These are phyloP conservation scores for Patellifolia procumbens DNA, from an alignment of 179 eudicot species.

Conservation along the genomic window DNA sequence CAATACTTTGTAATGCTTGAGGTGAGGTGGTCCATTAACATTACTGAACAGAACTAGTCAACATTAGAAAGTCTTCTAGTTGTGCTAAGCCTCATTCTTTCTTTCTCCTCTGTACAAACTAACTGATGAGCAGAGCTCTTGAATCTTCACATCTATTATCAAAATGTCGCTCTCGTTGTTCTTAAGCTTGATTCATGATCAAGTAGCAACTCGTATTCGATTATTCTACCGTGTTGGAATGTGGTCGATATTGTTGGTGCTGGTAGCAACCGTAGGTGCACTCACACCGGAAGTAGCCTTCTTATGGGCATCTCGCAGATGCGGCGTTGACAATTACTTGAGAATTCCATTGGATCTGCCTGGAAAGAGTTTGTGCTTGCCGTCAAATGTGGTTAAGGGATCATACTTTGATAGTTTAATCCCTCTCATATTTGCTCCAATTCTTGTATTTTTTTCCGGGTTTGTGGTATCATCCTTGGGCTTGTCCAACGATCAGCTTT, in stretches of 20 bases:
- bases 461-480: not conserved
- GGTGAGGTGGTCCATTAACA: conserved; percentile 13
- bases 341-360: conserved; percentile 25
- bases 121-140: not conserved
- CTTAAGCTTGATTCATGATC: not conserved
- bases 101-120: not conserved
- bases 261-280: not conserved
- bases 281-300: conserved; percentile 16
- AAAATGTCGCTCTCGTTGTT: conserved; percentile 3
- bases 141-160: not conserved
- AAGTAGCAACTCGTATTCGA: not conserved
- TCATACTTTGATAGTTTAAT: conserved; percentile 15
- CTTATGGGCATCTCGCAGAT: conserved; percentile 1
- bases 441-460: not conserved
- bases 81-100: not conserved
- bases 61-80: not conserved
- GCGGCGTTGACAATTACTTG: not conserved
- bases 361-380: conserved; percentile 22
- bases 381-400: conserved; percentile 6
- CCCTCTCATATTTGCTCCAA: conserved; percentile 15
- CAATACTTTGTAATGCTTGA: not conserved
- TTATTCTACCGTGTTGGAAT: conserved; percentile 3
- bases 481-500: conserved; percentile 3
- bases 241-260: not conserved
- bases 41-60: not conserved